Evolutionary conservation across 768 basidiomycete species (phyloP).

Genomic region (Russula virescens): DNA sequence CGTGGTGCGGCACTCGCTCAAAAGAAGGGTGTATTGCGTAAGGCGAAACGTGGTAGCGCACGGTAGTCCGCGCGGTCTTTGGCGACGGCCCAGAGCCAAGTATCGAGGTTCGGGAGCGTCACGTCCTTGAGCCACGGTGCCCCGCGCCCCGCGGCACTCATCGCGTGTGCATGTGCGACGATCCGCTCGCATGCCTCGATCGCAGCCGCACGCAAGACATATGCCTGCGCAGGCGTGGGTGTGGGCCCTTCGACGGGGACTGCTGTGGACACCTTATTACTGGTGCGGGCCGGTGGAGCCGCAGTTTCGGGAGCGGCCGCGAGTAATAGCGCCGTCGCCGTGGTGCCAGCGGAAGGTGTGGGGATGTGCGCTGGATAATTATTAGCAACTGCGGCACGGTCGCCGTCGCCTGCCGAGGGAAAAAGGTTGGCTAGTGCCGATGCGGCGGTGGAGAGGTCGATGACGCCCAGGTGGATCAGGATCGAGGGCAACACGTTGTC

Average conservation of each 20-base stretch:
- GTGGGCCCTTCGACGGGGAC: conserved; percentile 45
- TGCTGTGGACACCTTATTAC: neutral
- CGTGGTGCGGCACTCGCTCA: conserved; percentile 34
- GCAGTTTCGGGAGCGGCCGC: conserved; percentile 27
- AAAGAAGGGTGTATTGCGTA: conserved; percentile 63
- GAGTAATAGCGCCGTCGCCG: conserved; percentile 40
- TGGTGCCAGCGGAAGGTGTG: no score
- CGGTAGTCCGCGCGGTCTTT: conserved; percentile 74
- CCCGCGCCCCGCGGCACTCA: conserved; percentile 29
- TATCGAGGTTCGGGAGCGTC: conserved; percentile 56
- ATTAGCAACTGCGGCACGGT: neutral
- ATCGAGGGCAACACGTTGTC: conserved; percentile 86
- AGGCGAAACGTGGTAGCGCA: conserved; percentile 57
- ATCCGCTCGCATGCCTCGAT: conserved; percentile 75
- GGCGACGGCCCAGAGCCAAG: conserved; percentile 79
- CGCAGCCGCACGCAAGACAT: conserved; percentile 69
- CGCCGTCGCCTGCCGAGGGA: conserved; percentile 33
- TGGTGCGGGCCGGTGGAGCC: conserved; percentile 23
- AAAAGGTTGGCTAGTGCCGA: conserved; percentile 43
- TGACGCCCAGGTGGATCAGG: conserved; percentile 66
- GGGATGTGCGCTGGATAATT: neutral
- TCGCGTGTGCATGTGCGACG: conserved; percentile 44
- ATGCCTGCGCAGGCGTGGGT: conserved; percentile 57
- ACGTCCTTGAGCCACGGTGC: conserved; percentile 49
- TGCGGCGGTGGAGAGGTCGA: conserved; percentile 50